A percentile compares a stretch with the other conserved stretches of the same genome.
phyloP scores from a whole-genome alignment of 345 rosid genomes.

The Arabidopsis thaliana region TAIR10.1 NC_003070.9:20003001-20003500 shows the following conservation, averaged over 20 bases:
- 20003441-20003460: slow-evolving; percentile 3
- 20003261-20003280: slow-evolving; percentile 58
- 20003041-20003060: slow-evolving; percentile 56
- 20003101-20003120: slow-evolving; percentile 64
- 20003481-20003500: slow-evolving; percentile 14
- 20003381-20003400: slow-evolving; percentile 49
- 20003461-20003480: background rate
- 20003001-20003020: slow-evolving; percentile 83
- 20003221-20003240: slow-evolving; percentile 53
- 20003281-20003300: slow-evolving; percentile 85
- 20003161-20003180: slow-evolving; percentile 66
- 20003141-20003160: slow-evolving; percentile 68
- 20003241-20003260: slow-evolving; percentile 51
- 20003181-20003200: slow-evolving; percentile 72
- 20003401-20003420: slow-evolving; percentile 34
- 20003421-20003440: slow-evolving; percentile 26
- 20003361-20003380: slow-evolving; percentile 49
- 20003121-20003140: slow-evolving; percentile 65
- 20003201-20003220: slow-evolving; percentile 61
- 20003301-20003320: slow-evolving; percentile 58
- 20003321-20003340: slow-evolving; percentile 61
- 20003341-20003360: slow-evolving; percentile 52
- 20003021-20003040: slow-evolving; percentile 75
- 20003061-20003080: slow-evolving; percentile 65
- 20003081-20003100: slow-evolving; percentile 91